A percentile compares a stretch with the other conserved stretches of the same genome.
Evolutionary conservation across 768 basidiomycete species (phyloP).

Genomic region (Tricholoma terreum): DNA sequence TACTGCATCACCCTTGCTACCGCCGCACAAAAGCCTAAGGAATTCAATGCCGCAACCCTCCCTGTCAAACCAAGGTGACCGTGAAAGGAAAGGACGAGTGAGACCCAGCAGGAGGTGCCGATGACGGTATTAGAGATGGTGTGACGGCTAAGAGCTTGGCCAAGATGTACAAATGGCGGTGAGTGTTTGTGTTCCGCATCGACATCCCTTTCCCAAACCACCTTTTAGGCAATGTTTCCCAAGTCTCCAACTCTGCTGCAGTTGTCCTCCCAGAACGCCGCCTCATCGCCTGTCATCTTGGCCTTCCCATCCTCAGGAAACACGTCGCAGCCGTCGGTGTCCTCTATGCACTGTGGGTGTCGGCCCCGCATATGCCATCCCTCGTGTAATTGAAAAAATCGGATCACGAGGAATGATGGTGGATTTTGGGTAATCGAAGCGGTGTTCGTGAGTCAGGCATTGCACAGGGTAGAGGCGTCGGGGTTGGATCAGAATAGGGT

Average conservation of each 20-base stretch:
- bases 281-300: conserved; percentile 74
- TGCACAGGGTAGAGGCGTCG: conserved; percentile 68
- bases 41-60: conserved; percentile 80
- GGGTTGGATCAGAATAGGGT: conserved; percentile 76
- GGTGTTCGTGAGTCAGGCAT: conserved; percentile 81
- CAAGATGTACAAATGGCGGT: conserved; percentile 71
- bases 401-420: conserved; percentile 69
- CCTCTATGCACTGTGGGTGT: conserved; percentile 89
- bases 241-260: conserved; percentile 90
- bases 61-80: conserved; percentile 61
- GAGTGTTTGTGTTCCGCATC: no score
- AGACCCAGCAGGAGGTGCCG: conserved; percentile 61
- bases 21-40: conserved; percentile 73
- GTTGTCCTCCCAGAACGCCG: conserved; percentile 83
- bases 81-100: conserved; percentile 52
- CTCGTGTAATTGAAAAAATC: conserved; percentile 51
- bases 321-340: conserved; percentile 80
- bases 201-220: no score
- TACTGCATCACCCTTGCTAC: conserved; percentile 81
- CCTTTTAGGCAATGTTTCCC: conserved; percentile 65
- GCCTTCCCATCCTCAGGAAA: conserved; percentile 83
- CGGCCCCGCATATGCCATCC: conserved; percentile 83
- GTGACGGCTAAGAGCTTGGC: conserved; percentile 67
- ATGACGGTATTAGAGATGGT: conserved; percentile 87
- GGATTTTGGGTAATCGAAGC: conserved; percentile 94